A percentile compares a stretch with the other conserved stretches of the same genome.
These are phyloP conservation scores for Talaromyces sp. DNA, from an alignment of 2,329 filamentous ascomycete species.

Conservation along the genomic window DNA sequence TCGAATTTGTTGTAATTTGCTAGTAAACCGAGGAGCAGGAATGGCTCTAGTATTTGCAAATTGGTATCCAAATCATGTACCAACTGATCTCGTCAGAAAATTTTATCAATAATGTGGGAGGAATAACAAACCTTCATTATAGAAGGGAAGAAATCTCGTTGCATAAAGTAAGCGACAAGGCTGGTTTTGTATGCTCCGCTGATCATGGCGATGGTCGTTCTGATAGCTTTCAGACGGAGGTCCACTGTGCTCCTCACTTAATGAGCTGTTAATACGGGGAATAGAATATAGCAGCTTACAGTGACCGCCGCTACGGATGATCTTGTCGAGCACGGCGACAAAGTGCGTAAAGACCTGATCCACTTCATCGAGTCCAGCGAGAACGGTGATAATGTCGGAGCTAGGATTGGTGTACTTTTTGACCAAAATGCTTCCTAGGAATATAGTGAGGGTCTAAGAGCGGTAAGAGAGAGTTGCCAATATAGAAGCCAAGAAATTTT, in stretches of 20 bases:
- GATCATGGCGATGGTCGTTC: constrained; percentile 76
- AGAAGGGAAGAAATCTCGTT: constrained; percentile 87
- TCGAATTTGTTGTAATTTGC: constrained; percentile 99
- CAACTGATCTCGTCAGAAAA: constrained; percentile 53
- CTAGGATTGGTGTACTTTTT: constrained; percentile 95
- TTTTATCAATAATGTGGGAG: not conserved
- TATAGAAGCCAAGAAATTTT: not conserved
- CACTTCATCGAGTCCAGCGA: constrained; percentile 84
- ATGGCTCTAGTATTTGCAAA: constrained; percentile 65
- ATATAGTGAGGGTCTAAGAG: constrained; percentile 77
- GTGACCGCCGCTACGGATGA: constrained; percentile 71
- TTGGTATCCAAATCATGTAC: constrained; percentile 72
- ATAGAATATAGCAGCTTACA: constrained; percentile 50
- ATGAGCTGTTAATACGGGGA: not conserved
- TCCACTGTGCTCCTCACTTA: constrained; percentile 52
- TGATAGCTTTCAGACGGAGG: constrained; percentile 73
- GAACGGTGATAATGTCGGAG: constrained; percentile 85
- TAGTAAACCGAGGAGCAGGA: constrained; percentile 78
- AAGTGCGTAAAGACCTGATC: constrained; percentile 87
- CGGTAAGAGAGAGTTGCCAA: not conserved
- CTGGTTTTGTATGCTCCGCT: constrained; percentile 96
- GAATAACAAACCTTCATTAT: constrained; percentile 75
- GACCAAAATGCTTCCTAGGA: constrained; percentile 73
- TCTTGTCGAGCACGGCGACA: constrained; percentile 74
- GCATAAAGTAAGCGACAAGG: constrained; percentile 89